These are phyloP conservation scores for Usnea hakonensis DNA, from an alignment of 495 filamentous ascomycete genomes.

Conservation along the genomic window DNA sequence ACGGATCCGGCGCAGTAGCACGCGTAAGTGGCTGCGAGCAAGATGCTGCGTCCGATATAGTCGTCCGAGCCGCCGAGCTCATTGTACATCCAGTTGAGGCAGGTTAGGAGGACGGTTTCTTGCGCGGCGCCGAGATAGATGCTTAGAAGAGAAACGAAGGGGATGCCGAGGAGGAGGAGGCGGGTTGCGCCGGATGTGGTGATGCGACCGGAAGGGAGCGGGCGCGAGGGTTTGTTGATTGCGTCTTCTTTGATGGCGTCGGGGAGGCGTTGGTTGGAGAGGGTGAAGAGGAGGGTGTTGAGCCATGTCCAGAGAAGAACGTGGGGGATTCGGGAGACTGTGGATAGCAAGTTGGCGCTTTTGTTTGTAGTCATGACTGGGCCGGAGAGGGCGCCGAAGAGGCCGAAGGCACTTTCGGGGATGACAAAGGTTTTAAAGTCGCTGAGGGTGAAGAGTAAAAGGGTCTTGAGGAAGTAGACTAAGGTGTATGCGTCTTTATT, in stretches of 20 bases:
- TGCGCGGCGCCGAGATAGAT: conserved; percentile 43
- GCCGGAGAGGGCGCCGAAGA: conserved; percentile 28
- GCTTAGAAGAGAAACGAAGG: not conserved
- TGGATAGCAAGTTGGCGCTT: not conserved
- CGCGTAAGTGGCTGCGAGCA: conserved; percentile 33
- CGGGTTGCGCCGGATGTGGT: not conserved
- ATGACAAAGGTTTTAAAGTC: conserved; percentile 35
- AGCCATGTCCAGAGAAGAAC: conserved; percentile 15
- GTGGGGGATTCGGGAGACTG: not conserved
- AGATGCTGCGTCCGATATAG: conserved; percentile 30
- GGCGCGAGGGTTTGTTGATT: conserved; percentile 51
- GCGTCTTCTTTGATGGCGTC: conserved; percentile 39
- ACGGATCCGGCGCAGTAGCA: conserved; percentile 28
- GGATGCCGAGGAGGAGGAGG: not conserved
- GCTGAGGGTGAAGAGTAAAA: conserved; percentile 32
- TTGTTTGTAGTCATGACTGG: not conserved
- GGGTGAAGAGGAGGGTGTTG: conserved; percentile 32
- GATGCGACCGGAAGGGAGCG: conserved; percentile 24
- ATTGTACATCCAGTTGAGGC: not conserved
- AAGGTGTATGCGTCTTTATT: not conserved
- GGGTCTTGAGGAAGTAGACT: not conserved
- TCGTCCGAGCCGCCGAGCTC: conserved; percentile 14
- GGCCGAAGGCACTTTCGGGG: conserved; percentile 30
- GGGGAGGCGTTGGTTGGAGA: conserved; percentile 41
- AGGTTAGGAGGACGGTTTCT: not conserved